A percentile compares a stretch with the other conserved stretches of the same genome.
Evolutionary conservation across 2,329 filamentous ascomycete genomes (phyloP).

Genomic region (Penicillium sp.): DNA sequence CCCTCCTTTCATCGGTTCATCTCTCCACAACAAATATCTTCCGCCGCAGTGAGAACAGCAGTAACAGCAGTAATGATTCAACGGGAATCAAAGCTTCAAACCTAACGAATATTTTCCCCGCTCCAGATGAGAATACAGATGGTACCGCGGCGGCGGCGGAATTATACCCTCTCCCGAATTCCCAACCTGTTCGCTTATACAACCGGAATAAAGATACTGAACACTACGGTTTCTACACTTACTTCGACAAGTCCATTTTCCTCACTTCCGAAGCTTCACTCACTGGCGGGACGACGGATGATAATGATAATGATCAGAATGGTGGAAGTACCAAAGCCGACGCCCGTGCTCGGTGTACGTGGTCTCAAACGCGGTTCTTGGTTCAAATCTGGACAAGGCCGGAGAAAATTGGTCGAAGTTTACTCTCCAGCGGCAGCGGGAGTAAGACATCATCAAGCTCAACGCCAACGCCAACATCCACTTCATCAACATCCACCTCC

Average conservation of each 20-base stretch:
- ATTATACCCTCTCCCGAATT: conserved; percentile 69
- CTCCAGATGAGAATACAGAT: conserved; percentile 66
- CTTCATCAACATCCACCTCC: conserved; percentile 17
- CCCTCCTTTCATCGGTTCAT: conserved; percentile 58
- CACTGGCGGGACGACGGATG: conserved; percentile 45
- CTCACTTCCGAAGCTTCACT: conserved; percentile 63
- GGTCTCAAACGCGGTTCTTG: conserved; percentile 63
- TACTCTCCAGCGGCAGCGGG: conserved; percentile 24
- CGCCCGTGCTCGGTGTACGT: conserved; percentile 59
- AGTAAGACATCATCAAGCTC: conserved; percentile 7
- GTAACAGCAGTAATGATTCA: too few species aligned
- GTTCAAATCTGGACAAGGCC: conserved; percentile 67
- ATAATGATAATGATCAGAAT: conserved; percentile 50
- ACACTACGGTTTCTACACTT: conserved; percentile 92
- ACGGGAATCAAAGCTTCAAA: conserved; percentile 38
- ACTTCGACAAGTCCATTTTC: conserved; percentile 87
- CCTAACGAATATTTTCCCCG: conserved; percentile 62
- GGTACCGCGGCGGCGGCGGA: conserved; percentile 73
- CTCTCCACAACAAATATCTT: conserved; percentile 45
- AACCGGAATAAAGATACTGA: conserved; percentile 80
- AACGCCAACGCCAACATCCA: conserved; percentile 11
- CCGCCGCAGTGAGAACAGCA: conserved; percentile 39
- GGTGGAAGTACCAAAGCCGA: conserved; percentile 54
- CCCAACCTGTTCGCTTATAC: conserved; percentile 81
- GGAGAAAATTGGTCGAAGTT: conserved; percentile 32